phyloP scores from a whole-genome alignment of 2,329 filamentous ascomycete species.

The Fusarium siculi region DNA sequence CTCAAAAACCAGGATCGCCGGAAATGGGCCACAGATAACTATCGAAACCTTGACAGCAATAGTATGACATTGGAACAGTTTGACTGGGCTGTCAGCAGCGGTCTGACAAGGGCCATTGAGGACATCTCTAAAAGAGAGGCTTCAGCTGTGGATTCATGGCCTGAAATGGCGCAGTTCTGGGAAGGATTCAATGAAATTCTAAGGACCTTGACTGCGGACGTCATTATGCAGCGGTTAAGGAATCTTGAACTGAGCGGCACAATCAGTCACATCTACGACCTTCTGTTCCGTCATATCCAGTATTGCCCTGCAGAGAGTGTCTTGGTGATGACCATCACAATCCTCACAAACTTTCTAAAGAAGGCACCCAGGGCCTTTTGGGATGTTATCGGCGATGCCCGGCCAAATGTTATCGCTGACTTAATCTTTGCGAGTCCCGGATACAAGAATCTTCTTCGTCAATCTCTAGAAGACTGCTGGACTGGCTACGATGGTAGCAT shows the following conservation, averaged over 20 bases:
- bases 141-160: slow-evolving; percentile 49
- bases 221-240: slow-evolving; percentile 82
- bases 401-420: slow-evolving; percentile 83
- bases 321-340: slow-evolving; percentile 75
- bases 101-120: slow-evolving; percentile 73
- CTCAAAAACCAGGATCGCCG: slow-evolving; percentile 66
- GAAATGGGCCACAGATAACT: slow-evolving; percentile 53
- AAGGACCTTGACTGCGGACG: slow-evolving; percentile 75
- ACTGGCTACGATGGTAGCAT: slow-evolving; percentile 53
- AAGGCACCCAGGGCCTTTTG: slow-evolving; percentile 86
- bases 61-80: slow-evolving; percentile 78
- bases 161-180: slow-evolving; percentile 79
- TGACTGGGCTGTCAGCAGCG: slow-evolving; percentile 85
- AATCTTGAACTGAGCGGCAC: slow-evolving; percentile 75
- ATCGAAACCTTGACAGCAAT: slow-evolving; percentile 63
- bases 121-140: slow-evolving; percentile 64
- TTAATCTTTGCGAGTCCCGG: slow-evolving; percentile 80
- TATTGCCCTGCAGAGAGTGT: slow-evolving; percentile 63
- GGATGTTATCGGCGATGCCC: slow-evolving; percentile 85
- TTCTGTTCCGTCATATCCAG: slow-evolving; percentile 66
- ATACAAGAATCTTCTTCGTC: slow-evolving; percentile 69
- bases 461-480: slow-evolving; percentile 64
- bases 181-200: slow-evolving; percentile 78
- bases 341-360: slow-evolving; percentile 76
- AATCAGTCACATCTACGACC: slow-evolving; percentile 72